Evolutionary conservation across 2,329 filamentous ascomycete species (phyloP).

Genomic region (Neopestalotiopsis sp.): DNA sequence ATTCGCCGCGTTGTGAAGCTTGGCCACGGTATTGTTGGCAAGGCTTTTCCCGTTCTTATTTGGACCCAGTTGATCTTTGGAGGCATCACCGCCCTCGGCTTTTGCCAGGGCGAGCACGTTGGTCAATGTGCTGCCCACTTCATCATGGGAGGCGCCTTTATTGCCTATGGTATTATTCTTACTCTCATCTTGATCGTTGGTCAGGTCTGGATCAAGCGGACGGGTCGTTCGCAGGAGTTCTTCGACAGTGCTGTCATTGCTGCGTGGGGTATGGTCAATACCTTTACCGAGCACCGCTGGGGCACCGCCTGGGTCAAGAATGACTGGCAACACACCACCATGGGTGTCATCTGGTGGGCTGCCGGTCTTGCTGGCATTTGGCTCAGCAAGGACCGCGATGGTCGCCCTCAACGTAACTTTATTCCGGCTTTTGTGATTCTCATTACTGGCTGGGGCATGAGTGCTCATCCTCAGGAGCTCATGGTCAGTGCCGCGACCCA

Average conservation of each 20-base stretch:
- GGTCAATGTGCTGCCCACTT: conserved; percentile 96
- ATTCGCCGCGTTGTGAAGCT: conserved; percentile 75
- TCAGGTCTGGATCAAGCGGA: conserved; percentile 82
- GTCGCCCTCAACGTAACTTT: conserved; percentile 88
- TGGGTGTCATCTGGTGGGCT: conserved; percentile 99
- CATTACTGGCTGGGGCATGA: conserved; percentile 96
- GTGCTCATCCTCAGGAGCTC: conserved; percentile 82
- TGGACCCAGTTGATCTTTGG: conserved; percentile 98
- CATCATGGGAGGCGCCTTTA: conserved; percentile 98
- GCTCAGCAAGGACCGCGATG: conserved; percentile 84
- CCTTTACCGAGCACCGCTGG: conserved; percentile 97
- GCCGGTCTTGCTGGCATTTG: conserved; percentile 90
- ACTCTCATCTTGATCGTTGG: conserved; percentile 87
- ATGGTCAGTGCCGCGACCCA: conserved; percentile 89
- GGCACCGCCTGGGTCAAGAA: conserved; percentile 87
- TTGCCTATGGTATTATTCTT: conserved; percentile 88
- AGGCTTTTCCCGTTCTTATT: conserved; percentile 81
- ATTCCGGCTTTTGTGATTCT: conserved; percentile 90
- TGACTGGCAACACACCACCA: conserved; percentile 97
- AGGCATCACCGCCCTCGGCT: conserved; percentile 88
- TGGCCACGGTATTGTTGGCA: conserved; percentile 82
- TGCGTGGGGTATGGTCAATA: conserved; percentile 96
- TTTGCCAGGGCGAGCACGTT: conserved; percentile 88
- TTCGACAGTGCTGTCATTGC: conserved; percentile 92
- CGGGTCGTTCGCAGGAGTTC: conserved; percentile 92